Evolutionary conservation across 768 basidiomycete species (phyloP), one percentile per base, ranked within the genome.

Genomic region (Mycena indigotica): DNA sequence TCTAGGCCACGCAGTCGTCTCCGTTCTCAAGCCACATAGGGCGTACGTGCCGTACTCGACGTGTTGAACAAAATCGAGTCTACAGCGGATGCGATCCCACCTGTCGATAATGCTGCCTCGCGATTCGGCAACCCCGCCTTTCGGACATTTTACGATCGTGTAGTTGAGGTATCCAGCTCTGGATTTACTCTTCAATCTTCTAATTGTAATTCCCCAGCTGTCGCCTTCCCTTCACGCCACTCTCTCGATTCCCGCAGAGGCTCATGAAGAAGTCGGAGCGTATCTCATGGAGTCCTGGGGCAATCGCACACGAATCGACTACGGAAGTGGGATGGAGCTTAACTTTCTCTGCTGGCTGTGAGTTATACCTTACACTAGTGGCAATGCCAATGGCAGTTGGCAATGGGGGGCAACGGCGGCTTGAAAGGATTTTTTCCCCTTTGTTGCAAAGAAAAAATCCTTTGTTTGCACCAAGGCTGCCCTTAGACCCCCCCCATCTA

Each of bases 311-410:
- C 79, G 97, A 8, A 94, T 99, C 53, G 97, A 99, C 73, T 99
- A 99, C 72, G 97, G 97, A n/a, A 97, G 95, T 66, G 97, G 97
- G 15, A 98, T 98, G 96, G 97, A 99, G 69, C 80, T 98, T 41
- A 96, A 98, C 72, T 99, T 98, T 67, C 58, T 98, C 2, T 98
- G 95, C 66, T 98, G 95, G 95, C 69, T 98, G 95, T 97, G 69
- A 63, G 93, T 77, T 5, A n/a, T n/a, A n/a, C n/a, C n/a, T n/a
- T n/a, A n/a, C n/a, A n/a, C n/a, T n/a, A n/a, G n/a, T n/a, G n/a
- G n/a, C n/a, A n/a, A n/a, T n/a, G n/a, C n/a, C n/a, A n/a, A n/a
- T n/a, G n/a, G n/a, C n/a, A n/a, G n/a, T n/a, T n/a, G n/a, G n/a
- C n/a, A n/a, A n/a, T n/a, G n/a, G n/a, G n/a, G n/a, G n/a, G n/a